Base-by-base conservation (phyloP, 2,329 filamentous ascomycete genomes). In the Chaetomium olivaceum region DNA sequence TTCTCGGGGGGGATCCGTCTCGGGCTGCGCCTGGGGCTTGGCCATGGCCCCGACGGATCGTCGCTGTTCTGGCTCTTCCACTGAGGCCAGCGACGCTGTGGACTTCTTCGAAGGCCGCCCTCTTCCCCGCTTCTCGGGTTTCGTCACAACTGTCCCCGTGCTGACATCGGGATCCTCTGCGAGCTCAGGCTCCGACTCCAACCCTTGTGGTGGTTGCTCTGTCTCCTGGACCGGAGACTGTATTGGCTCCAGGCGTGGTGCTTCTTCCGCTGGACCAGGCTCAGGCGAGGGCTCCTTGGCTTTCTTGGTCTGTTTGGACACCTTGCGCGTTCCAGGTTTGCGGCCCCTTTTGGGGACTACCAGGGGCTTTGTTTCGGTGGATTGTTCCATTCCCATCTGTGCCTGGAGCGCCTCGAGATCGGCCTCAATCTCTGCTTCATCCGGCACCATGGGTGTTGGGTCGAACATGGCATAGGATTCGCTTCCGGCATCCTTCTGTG, bases 311-410 rank as follows among this genome's bases (percentile, higher is more conserved):
- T 84, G 82, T 73, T 85, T 86, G 0, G 84, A 84, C 0, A 70
- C 79, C 69, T 86, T 87, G 54, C 80, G 80, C 3, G 79, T 76
- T n/a, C 76, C 80, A 7, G 81, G 73, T 70, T 86, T 86, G 58
- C 82, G 82, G 29, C 81, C 83, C 73, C 85, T 87, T 75, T 87
- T 87, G 4, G 83, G 79, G 12, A 83, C 77, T 4, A 78, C 75
- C 0, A 83, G 70, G n/a, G 77, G 71, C 50, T 82, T 79, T 9
- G 73, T 66, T 27, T 72, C 69, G 5, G 75, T 69, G 21, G 72
- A 67, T 25, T 74, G 74, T 21, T 81, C 76, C 5, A 76, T 70
- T 27, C 79, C 76, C 79, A 85, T 83, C 63, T 86, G 81, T 21
- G 78, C 77, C 64, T 85, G 80, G 11, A 87, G 74, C 4, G 79